A percentile compares a stretch with the other conserved stretches of the same genome.
Conservation (phyloP, 73 alveolate genomes). For the Diophrys appendiculata region DNA sequence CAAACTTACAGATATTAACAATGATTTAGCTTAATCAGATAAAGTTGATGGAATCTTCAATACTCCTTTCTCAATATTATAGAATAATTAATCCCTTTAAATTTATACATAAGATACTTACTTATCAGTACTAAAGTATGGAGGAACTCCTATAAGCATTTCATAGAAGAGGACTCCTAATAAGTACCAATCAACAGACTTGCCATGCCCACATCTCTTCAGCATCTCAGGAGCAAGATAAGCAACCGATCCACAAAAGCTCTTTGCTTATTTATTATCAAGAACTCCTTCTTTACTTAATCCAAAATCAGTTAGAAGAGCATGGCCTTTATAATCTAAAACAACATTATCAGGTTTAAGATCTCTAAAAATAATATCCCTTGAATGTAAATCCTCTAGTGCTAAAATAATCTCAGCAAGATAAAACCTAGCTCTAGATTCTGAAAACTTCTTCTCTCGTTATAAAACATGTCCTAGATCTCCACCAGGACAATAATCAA, state of each 20-base stretch:
- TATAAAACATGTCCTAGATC: constrained; percentile 82
- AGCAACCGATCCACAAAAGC: constrained; percentile 88
- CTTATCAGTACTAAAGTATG: constrained; percentile 74
- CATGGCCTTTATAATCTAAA: constrained; percentile 81
- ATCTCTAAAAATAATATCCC: constrained; percentile 86
- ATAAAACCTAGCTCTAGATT: constrained; percentile 78
- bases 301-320: constrained; percentile 85
- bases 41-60: constrained; percentile 70
- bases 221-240: constrained; percentile 94
- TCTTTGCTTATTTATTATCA: constrained; percentile 73
- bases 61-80: constrained; percentile 86
- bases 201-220: constrained; percentile 90
- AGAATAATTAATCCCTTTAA: constrained; percentile 75
- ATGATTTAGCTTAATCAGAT: constrained; percentile 57
- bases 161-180: constrained; percentile 88
- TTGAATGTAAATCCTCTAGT: constrained; percentile 84
- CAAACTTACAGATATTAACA: constrained; percentile 44
- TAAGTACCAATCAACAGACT: constrained; percentile 87
- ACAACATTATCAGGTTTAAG: constrained; percentile 92
- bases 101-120: neutral
- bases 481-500: constrained; percentile 92
- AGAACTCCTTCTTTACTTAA: constrained; percentile 83
- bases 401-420: constrained; percentile 89
- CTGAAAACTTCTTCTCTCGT: constrained; percentile 82
- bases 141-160: constrained; percentile 87